Evolutionary conservation across 345 rosid genomes (phyloP).

Genomic region (Erodium maritimum): DNA sequence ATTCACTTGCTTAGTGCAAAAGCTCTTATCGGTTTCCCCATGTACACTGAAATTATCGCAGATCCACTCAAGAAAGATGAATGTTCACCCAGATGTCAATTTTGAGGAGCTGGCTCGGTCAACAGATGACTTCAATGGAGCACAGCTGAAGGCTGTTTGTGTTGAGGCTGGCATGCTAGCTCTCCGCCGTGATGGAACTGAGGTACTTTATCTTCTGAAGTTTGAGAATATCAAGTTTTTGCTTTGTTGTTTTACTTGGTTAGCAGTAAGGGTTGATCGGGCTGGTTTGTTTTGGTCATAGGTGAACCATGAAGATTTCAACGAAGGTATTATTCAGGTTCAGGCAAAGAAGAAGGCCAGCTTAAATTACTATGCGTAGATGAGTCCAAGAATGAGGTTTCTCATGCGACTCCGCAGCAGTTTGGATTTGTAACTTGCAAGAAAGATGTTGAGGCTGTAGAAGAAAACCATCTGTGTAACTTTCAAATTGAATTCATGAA

Average conservation of each 20-base stretch:
- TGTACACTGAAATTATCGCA: constrained; percentile 14
- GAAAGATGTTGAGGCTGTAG: too few species aligned
- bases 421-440: too few species aligned
- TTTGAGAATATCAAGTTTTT: background rate
- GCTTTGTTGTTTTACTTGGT: too few species aligned
- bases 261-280: too few species aligned
- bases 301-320: constrained; percentile 98
- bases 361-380: constrained; percentile 81
- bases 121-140: constrained; percentile 96
- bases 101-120: constrained; percentile 98
- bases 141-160: constrained; percentile 95
- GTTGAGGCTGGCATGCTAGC: constrained; percentile 99
- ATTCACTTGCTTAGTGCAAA: background rate
- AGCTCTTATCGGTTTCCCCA: background rate
- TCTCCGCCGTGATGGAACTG: constrained; percentile 96
- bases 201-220: constrained; percentile 30
- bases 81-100: constrained; percentile 88
- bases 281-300: constrained; percentile 22
- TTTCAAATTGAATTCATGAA: too few species aligned
- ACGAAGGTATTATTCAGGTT: constrained; percentile 97
- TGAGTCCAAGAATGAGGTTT: too few species aligned
- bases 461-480: too few species aligned
- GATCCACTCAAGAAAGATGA: constrained; percentile 99
- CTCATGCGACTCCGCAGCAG: too few species aligned
- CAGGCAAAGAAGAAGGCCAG: constrained; percentile 99